Base-by-base conservation (phyloP, 306 rosid genomes). In the Vigna mungo region DNA sequence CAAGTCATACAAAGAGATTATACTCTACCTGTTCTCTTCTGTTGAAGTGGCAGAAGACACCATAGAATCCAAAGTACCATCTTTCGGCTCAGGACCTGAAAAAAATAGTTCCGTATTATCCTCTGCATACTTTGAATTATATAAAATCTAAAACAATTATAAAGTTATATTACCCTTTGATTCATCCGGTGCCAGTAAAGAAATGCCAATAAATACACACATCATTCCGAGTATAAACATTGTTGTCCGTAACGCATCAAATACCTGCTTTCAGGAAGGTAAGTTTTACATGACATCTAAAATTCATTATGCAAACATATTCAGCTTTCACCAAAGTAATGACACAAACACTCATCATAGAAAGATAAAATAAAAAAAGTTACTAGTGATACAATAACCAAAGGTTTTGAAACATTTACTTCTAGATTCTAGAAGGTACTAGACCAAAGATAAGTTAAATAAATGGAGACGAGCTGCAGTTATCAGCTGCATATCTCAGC, bases 111-210 rank as follows among this genome's bases (percentile, higher is more conserved):
- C 51, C 46, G 37, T 71, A 46, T 75, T 72, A 70, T 30, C 71
- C 59, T 58, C 75, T 52, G 70, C 68, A 39, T 71, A 52, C 56
- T 62, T 71, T 66, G 52, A 67, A 55, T 73, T 41, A 61, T 3
- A 27, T 39, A 56, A 58, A 75, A 73, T 54, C 71, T 74, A 30
- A 32, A 75, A 72, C 3, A 21, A 69, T 54, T 47, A 68, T 72
- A 81, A 48, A 34, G 51, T 56, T 55, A 70, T 75, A 78, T 44
- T 85, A 95, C 99, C 99, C 89, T 88, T 95, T 10, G 97, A 54
- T 25, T 95, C 99, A 78, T 95, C 99, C 36, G 99, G 99, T 58
- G 99, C 99, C 82, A 95, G 87, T 82, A 95, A 87, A 75, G 96
- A 89, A 86, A 95, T 95, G 84, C 99, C 99, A 77, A 90, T 58